These are phyloP conservation scores for Diaporthe eres DNA, from an alignment of 2,329 filamentous ascomycete species.

Conservation along the genomic window DNA sequence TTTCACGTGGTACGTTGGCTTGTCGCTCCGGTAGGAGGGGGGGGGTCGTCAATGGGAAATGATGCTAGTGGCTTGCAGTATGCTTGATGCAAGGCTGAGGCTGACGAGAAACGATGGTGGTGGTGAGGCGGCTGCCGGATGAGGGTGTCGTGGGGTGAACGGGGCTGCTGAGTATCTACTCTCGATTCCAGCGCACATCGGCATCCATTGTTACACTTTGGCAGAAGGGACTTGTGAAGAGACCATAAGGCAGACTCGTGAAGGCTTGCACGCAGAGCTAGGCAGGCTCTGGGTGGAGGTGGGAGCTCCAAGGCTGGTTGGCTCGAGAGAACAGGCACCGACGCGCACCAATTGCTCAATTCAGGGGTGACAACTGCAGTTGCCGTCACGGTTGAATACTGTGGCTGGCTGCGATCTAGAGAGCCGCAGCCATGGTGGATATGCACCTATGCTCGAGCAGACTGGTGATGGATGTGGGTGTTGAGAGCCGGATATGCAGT, in stretches of 20 bases:
- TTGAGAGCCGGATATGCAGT: conserved; percentile 17
- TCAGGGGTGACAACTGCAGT: conserved; percentile 22
- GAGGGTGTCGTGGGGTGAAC: conserved; percentile 25
- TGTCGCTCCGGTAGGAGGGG: background rate
- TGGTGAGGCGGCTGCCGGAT: conserved; percentile 2
- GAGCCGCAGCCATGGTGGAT: conserved; percentile 35
- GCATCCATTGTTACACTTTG: conserved; percentile 53
- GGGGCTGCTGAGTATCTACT: conserved; percentile 43
- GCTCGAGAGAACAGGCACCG: conserved; percentile 37
- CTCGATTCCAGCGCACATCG: conserved; percentile 52
- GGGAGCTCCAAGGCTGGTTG: conserved; percentile 32
- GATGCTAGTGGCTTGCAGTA: background rate
- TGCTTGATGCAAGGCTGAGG: background rate
- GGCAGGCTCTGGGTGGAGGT: conserved; percentile 41
- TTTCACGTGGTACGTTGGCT: conserved; percentile 38
- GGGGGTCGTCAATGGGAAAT: background rate
- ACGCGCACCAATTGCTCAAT: conserved; percentile 37
- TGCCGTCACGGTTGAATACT: conserved; percentile 22
- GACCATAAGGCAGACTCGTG: conserved; percentile 37
- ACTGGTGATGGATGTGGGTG: background rate
- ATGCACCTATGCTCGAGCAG: conserved; percentile 26
- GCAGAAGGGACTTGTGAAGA: conserved; percentile 17
- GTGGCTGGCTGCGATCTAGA: conserved; percentile 37
- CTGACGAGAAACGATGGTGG: background rate
- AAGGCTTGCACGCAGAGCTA: conserved; percentile 25